phyloP scores from a whole-genome alignment of 2,329 filamentous ascomycete genomes.

The Knoxdaviesia capensis region DNA sequence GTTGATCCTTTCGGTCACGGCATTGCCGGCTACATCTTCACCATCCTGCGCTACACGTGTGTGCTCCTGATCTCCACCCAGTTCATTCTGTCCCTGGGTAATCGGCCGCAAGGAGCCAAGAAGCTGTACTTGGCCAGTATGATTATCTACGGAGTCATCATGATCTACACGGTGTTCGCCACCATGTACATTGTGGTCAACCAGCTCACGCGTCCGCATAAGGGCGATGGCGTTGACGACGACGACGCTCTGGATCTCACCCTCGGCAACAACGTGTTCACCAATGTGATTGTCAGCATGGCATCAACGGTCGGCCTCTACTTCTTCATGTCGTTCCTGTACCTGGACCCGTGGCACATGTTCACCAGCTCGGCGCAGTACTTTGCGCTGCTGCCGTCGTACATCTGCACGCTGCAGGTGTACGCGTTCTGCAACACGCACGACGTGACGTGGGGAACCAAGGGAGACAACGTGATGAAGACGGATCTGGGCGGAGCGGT shows the following conservation, averaged over 20 bases:
- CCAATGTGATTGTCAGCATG: conserved; percentile 82
- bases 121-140: conserved; percentile 77
- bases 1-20: conserved; percentile 85
- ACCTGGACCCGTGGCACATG: conserved; percentile 98
- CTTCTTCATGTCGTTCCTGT: conserved; percentile 89
- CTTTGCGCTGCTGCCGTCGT: conserved; percentile 75
- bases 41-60: conserved; percentile 65
- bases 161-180: conserved; percentile 86
- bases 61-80: conserved; percentile 81
- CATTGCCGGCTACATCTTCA: conserved; percentile 70
- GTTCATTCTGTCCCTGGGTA: conserved; percentile 91
- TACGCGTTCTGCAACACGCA: conserved; percentile 99
- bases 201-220: conserved; percentile 36
- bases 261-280: conserved; percentile 78
- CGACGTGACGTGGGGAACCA: conserved; percentile 97
- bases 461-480: conserved; percentile 88
- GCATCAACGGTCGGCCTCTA: conserved; percentile 81
- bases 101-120: conserved; percentile 84
- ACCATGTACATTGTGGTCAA: conserved; percentile 71
- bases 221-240: conserved; percentile 18
- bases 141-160: conserved; percentile 81
- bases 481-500: conserved; percentile 81
- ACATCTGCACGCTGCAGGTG: conserved; percentile 93
- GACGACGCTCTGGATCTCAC: conserved; percentile 21
- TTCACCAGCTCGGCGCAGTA: conserved; percentile 83